Base-by-base conservation (phyloP, 345 rosid genomes). In the Arabidopsis suecica region DNA sequence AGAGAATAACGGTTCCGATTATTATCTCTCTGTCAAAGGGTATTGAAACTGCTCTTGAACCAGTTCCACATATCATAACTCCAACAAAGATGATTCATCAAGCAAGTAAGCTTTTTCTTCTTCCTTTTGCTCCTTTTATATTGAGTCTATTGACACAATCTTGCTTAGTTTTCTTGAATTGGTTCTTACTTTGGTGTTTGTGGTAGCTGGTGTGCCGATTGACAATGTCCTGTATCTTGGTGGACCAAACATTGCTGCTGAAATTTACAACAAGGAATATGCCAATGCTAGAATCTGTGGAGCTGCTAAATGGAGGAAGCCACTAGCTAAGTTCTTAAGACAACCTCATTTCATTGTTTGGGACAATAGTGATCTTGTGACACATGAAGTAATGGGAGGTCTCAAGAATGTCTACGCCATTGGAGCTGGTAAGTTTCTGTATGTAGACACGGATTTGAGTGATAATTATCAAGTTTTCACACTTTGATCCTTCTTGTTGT, bases 301-400 rank as follows among this genome's bases (percentile, higher is more conserved):
- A 70, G 91, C 92, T 56, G 91, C 79, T 14, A 92, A 86, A 84
- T 95, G 99, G 99, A 92, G 97, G 84, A 92, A 90, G 56, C 88
- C 93, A 38, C 68, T 95, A 50, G 97, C 97, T 6, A 92, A 86
- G 77, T 92, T 95, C 73, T 66, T 95, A 69, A 88, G 97, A 82
- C 99, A 89, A 53, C 87, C 99, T 14, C 96, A 95, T 73, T 95
- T 92, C 57, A 84, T 88, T 25, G 99, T 95, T 32, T 95, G 99
- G 97, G 99, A 95, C 78, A 95, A 95, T 63, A 88, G 89, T 75
- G 99, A 95, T 79, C 97, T 95, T 65, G 87, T 95, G 60, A 95
- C 99, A 76, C 99, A 95, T 82, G 99, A 95, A 85, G 97, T 95
- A 53, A 92, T 95, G 97, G 99, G 99, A 74, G 97, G 99, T 68